Base-by-base conservation (phyloP, 2,329 filamentous ascomycete genomes). In the Calonectria pteridis region DNA sequence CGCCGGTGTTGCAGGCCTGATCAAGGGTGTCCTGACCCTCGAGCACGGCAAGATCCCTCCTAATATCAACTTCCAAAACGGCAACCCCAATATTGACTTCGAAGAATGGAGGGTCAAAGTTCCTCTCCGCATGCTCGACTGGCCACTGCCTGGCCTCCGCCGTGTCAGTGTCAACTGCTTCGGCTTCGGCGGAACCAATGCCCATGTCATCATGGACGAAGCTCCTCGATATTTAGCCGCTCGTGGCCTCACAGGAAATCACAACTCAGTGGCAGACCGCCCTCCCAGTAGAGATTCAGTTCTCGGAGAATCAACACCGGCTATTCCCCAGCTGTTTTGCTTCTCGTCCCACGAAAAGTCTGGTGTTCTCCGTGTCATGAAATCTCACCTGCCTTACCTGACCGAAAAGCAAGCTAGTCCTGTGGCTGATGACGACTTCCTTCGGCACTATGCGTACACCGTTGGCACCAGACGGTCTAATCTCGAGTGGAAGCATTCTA, bases 131-230 rank as follows among this genome's bases (percentile, higher is more conserved):
- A 78, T 87, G 28, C 85, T 84, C 1, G 78, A 84, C 26, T 90
- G 88, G 88, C 88, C 88, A 0, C 65, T 84, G 1, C 62, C 81
- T 0, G 86, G 87, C 13, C 81, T 86, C 18, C 86, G 88, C 1
- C 86, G 89, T 26, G 87, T 87, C 51, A 89, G 87, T 71, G 84
- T 91, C 75, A 91, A 91, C 77, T 89, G 87, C 72, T 92, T 91
- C 75, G 90, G 90, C 3, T 91, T 89, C 76, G 90, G 90, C 1
- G 90, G 90, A 50, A 89, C 89, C 4, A 91, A 91, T 64, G 87
- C 86, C 1, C 89, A 91, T 74, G 84, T 87, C 1, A 87, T 90
- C 49, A 73, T 90, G 59, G 88, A 90, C 51, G 87, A 88, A 69
- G 86, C 86, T 3, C 82, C 84, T 3, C 81, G 82, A 23, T 88